Evolutionary conservation across 2,329 filamentous ascomycete genomes (phyloP), one percentile per base, ranked within the genome.

Genomic region (Fusarium coicis): DNA sequence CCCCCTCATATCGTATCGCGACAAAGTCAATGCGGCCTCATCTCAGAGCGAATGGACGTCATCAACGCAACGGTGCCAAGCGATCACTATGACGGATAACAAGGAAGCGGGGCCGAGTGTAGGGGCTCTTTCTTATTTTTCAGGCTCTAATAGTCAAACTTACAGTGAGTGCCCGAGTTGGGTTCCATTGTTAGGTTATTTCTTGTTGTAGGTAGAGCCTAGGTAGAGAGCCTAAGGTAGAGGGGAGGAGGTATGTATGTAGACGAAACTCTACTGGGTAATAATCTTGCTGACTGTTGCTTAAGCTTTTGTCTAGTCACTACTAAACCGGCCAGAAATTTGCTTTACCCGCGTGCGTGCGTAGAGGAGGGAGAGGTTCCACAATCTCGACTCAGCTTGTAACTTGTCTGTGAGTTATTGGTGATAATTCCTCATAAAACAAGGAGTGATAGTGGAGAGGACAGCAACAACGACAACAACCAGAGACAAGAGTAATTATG

Each of bases 71-170:
- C 65, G 58, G 66, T 34, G 63, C 63, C 60, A 66, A 57, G 52
- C 62, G 57, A 69, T 52, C 50, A 64, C 46, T 44, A 58, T 60
- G 62, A 67, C 64, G 64, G 64, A 67, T 66, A 67, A 67, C 64
- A 46, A 59, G 64, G 6, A 50, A 68, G 65, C 65, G 65, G 58
- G 65, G 65, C 52, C 46, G 52, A 30, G 58, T 46, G 50, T 43
- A 58, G 21, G 40, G 36, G 53, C 47, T 30, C 40, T 28, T 10
- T 52, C 19, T 10, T 28, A 28, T 15, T 15, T 42, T 37, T 65
- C 60, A 49, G 61, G 63, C 63, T 66, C 47, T 47, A 37, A 65
- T 21, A 64, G 23, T 21, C 32, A 47, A 50, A 32, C 42, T 23
- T 34, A 37, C 40, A 42, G 23, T 28, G 49, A 67, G 28, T 49